These are phyloP conservation scores for Colletotrichum sp. DNA, from an alignment of 2,329 filamentous ascomycete species.

Conservation along the genomic window DNA sequence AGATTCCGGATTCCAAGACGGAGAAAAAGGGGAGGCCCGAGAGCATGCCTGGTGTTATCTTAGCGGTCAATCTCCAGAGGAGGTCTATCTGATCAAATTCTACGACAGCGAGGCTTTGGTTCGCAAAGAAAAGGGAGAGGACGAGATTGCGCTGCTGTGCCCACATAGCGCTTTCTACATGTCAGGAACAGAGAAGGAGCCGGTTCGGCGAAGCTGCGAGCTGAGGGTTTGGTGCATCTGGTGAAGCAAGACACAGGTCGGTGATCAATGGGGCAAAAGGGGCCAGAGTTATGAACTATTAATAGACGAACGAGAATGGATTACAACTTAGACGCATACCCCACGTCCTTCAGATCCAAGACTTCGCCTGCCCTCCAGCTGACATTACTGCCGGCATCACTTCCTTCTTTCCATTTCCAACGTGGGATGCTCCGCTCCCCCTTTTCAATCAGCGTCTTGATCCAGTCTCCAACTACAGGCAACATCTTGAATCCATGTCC, in stretches of 20 bases:
- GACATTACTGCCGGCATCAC: conserved; percentile 29
- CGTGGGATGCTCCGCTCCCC: conserved; percentile 45
- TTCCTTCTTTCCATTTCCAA: conserved; percentile 56
- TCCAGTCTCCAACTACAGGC: conserved; percentile 58
- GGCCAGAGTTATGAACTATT: not conserved
- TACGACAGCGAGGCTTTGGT: conserved; percentile 11
- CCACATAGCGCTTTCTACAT: conserved; percentile 1
- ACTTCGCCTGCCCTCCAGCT: conserved; percentile 38
- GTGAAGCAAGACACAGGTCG: not conserved
- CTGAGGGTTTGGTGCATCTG: conserved; percentile 10
- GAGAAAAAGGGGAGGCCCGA: not conserved
- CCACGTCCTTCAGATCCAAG: conserved; percentile 26
- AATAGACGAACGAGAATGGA: not conserved
- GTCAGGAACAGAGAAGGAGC: not conserved
- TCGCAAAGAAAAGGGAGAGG: not conserved
- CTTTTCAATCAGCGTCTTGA: conserved; percentile 49
- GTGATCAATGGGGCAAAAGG: not conserved
- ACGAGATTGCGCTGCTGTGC: not conserved
- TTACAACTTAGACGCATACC: not conserved
- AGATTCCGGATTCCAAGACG: not conserved
- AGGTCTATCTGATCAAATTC: not conserved
- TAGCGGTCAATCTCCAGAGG: conserved; percentile 2
- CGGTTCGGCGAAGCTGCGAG: not conserved
- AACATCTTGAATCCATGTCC: conserved; percentile 70
- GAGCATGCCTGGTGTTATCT: not conserved